Evolutionary conservation across 2,329 filamentous ascomycete species (phyloP), one percentile per base, ranked within the genome.

Genomic region (Falciphora oryzae): DNA sequence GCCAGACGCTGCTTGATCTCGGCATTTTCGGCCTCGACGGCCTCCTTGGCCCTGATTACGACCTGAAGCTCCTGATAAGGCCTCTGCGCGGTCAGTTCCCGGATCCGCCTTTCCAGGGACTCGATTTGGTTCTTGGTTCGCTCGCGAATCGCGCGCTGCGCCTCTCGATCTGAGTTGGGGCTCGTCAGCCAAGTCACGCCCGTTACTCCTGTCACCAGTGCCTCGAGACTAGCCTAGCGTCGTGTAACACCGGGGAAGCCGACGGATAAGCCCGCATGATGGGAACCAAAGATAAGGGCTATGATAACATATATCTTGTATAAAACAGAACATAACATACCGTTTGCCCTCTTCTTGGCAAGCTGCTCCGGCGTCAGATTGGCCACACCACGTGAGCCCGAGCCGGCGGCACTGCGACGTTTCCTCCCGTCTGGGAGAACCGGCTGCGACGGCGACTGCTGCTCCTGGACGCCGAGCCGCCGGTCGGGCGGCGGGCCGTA

Each of bases 11-110:
- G 82, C 71, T 87, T 89, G 68, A 96, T 89, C 68, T 93, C 90
- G 66, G 86, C 85, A 78, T 95, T 94, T 77, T 96, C 92, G 38
- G 86, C 85, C 77, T 92, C 86, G 63, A 92, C 85, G 18, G 84
- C 83, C 72, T 94, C 90, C 78, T 92, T 93, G 75, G 92, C 88
- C 38, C 86, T 82, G 64, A 94, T 76, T 13, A 87, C 90, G 32
- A 85, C 81, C 75, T 96, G 91, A 27, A 96, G 83, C 73, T 97
- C 92, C 73, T 91, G 88, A 70, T 93, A 93, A 0, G 92, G 91
- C 75, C 93, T 88, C 76, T 92, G 89, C 65, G 84, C 89, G 65
- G 90, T 91, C 69, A 96, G 82, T 67, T 94, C 90, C 64, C 84
- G 81, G 67, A 96, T 93, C 67, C 85, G 83, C 66, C 81, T 82